phyloP scores from a whole-genome alignment of 805 yeast genomes.

The Wickerhamomyces strasburgensis region DNA sequence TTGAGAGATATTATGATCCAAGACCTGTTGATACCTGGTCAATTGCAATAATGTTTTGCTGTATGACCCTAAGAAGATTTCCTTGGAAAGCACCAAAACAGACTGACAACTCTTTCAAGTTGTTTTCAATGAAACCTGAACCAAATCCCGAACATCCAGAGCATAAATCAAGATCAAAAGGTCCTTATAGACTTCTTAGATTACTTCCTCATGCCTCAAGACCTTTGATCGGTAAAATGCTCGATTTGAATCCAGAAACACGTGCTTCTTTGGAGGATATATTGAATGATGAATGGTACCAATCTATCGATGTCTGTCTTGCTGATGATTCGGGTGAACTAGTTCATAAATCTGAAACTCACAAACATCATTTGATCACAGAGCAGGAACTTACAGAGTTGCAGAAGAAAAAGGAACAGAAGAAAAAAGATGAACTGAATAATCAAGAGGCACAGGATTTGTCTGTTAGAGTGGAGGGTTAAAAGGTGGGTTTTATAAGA shows the following conservation, averaged over 20 bases:
- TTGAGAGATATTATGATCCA: conserved; percentile 63
- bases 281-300: conserved; percentile 50
- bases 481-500: neutral
- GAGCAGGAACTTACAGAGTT: conserved; percentile 52
- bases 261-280: conserved; percentile 60
- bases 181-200: conserved; percentile 69
- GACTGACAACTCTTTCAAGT: conserved; percentile 67
- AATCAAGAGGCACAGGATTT: conserved; percentile 10
- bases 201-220: conserved; percentile 67
- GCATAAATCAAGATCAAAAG: conserved; percentile 43
- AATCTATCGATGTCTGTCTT: conserved; percentile 50
- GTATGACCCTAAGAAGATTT: conserved; percentile 80
- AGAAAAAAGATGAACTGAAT: conserved; percentile 24
- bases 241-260: conserved; percentile 50
- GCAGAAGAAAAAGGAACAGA: conserved; percentile 32
- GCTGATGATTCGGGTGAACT: conserved; percentile 23
- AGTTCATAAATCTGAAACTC: conserved; percentile 32
- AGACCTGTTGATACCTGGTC: conserved; percentile 92
- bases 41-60: conserved; percentile 84
- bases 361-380: conserved; percentile 63
- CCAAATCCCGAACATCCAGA: conserved; percentile 23
- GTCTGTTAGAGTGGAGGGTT: conserved; percentile 19
- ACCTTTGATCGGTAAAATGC: conserved; percentile 57
- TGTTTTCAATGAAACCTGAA: conserved; percentile 48
- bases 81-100: conserved; percentile 94